phyloP scores from a whole-genome alignment of 2,329 filamentous ascomycete species.

The Neonectria neomacrospora region DNA sequence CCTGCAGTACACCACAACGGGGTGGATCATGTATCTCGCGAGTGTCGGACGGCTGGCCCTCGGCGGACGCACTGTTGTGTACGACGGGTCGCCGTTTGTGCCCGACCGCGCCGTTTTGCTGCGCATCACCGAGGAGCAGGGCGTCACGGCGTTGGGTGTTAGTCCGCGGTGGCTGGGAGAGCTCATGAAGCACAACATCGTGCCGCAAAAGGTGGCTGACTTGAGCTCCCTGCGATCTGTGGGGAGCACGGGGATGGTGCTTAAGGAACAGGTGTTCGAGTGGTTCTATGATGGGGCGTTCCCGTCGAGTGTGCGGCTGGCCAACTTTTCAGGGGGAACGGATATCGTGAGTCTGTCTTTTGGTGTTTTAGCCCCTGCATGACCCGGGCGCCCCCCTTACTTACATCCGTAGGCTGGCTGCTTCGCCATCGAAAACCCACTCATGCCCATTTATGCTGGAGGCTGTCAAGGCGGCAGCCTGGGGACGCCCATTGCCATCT shows the following conservation, averaged over 20 bases:
- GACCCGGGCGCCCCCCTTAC: not conserved
- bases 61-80: constrained; percentile 74
- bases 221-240: constrained; percentile 71
- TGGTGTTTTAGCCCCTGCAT: not conserved
- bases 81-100: constrained; percentile 84
- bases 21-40: constrained; percentile 89
- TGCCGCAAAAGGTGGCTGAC: constrained; percentile 71
- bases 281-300: constrained; percentile 83
- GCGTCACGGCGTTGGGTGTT: constrained; percentile 78
- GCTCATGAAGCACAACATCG: constrained; percentile 71
- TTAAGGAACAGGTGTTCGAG: constrained; percentile 79
- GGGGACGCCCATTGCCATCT: constrained; percentile 65
- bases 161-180: constrained; percentile 83
- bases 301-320: constrained; percentile 72
- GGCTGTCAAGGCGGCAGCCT: constrained; percentile 63
- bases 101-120: constrained; percentile 74
- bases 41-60: constrained; percentile 68
- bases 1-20: constrained; percentile 73
- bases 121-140: constrained; percentile 69
- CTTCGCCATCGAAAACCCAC: constrained; percentile 73
- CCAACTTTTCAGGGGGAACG: constrained; percentile 81
- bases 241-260: constrained; percentile 82
- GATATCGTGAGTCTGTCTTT: constrained; percentile 68
- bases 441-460: constrained; percentile 72
- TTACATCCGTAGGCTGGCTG: constrained; percentile 59